A percentile compares a stretch with the other conserved stretches of the same genome.
Evolutionary conservation across 73 alveolate species (phyloP).

Genomic region (Tetrahymena borealis): DNA sequence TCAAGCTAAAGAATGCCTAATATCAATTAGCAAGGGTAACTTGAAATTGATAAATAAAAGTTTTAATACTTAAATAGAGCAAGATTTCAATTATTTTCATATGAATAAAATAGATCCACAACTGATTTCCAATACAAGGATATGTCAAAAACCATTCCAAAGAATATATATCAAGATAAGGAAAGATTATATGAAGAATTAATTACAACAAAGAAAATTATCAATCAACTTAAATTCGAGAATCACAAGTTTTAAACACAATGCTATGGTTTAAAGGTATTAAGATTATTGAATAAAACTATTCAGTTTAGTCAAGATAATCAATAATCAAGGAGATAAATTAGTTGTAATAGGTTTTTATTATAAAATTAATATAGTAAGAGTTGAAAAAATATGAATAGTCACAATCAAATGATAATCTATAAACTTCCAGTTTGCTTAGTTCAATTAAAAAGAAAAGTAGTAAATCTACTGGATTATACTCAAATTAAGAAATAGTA

Average conservation of each 20-base stretch:
- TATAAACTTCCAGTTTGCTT: background rate
- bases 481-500: background rate
- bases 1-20: background rate
- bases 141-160: background rate
- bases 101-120: background rate
- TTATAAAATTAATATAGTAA: background rate
- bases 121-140: background rate
- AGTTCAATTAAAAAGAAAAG: background rate
- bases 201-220: background rate
- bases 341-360: too few relatives aligned
- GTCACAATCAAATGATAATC: background rate
- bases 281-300: too few relatives aligned
- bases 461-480: background rate
- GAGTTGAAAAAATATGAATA: background rate
- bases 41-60: background rate
- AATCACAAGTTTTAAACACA: background rate
- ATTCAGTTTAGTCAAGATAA: background rate
- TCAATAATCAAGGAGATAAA: background rate
- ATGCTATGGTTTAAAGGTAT: background rate
- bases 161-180: background rate
- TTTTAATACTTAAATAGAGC: background rate
- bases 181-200: background rate
- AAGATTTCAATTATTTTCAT: too few relatives aligned
- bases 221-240: background rate
- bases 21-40: background rate